Percentiles rank a stretch among this genome's conserved stretches.
Evolutionary conservation across 176 grass and related monocot species (phyloP).

Genomic region (Juncus inflexus): DNA sequence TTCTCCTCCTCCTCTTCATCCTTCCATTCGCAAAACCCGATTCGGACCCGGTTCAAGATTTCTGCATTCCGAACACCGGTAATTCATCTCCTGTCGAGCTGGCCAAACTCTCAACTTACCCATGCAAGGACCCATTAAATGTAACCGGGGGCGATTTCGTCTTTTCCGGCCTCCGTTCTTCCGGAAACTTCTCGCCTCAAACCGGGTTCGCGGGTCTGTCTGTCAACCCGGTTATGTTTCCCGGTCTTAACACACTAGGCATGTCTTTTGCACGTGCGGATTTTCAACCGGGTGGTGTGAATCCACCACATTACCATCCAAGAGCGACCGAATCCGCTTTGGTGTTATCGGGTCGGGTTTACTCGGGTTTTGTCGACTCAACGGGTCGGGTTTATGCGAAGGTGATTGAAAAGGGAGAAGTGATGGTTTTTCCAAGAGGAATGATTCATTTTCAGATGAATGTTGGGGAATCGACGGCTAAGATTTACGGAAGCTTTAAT

Average conservation of each 20-base stretch:
- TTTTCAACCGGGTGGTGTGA: constrained; percentile 53
- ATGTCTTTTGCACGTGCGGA: constrained; percentile 78
- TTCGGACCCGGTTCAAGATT: constrained; percentile 66
- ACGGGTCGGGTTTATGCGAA: constrained; percentile 57
- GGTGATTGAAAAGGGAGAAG: constrained; percentile 60
- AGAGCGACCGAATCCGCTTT: constrained; percentile 78
- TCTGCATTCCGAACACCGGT: constrained; percentile 68
- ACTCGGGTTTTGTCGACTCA: constrained; percentile 72
- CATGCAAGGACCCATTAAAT: constrained; percentile 55
- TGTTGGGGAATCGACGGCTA: constrained; percentile 50
- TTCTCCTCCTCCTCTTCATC: constrained; percentile 38
- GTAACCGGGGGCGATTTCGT: constrained; percentile 57
- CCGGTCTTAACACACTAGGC: constrained; percentile 65
- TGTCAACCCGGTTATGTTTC: constrained; percentile 53
- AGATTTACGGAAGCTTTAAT: constrained; percentile 61
- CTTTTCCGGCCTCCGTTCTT: constrained; percentile 43
- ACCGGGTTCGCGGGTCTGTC: constrained; percentile 65
- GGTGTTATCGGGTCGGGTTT: constrained; percentile 52
- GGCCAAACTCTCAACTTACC: constrained; percentile 35
- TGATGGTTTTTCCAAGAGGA: constrained; percentile 69
- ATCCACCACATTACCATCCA: constrained; percentile 80
- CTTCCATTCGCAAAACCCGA: constrained; percentile 23
- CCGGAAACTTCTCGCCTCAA: constrained; percentile 52
- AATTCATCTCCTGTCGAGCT: constrained; percentile 32
- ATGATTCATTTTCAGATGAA: constrained; percentile 91